A percentile compares a stretch with the other conserved stretches of the same genome.
These are phyloP conservation scores for Fusarium longipes DNA, from an alignment of 2,329 filamentous ascomycete species.

Conservation along the genomic window DNA sequence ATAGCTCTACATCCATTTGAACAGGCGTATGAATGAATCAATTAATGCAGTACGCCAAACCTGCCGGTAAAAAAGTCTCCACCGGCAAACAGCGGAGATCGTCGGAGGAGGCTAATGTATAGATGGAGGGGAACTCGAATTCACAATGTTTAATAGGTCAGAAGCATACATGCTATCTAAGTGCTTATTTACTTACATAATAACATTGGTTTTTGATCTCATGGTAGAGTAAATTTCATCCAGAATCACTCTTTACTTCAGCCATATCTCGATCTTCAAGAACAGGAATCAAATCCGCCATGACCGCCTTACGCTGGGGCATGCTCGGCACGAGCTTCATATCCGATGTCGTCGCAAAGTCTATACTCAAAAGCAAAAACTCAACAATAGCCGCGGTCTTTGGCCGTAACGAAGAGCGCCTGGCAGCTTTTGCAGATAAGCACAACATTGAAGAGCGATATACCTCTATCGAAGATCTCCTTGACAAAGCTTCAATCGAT, in stretches of 20 bases:
- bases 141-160: not conserved
- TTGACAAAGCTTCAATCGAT: conserved; percentile 10
- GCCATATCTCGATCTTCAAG: accelerated
- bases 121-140: not conserved
- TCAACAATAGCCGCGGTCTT: conserved; percentile 14
- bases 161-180: not conserved
- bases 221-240: no score
- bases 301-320: conserved; percentile 9
- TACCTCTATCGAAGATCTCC: not conserved
- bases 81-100: not conserved
- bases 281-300: not conserved
- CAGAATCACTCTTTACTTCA: not conserved
- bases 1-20: no score
- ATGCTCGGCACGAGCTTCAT: conserved; percentile 28
- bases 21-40: not conserved
- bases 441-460: conserved; percentile 11
- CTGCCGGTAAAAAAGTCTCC: not conserved
- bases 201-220: not conserved
- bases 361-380: conserved; percentile 10
- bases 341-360: conserved; percentile 18
- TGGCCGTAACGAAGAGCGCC: conserved; percentile 7
- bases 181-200: not conserved
- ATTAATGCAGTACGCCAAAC: no score
- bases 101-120: not conserved
- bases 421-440: conserved; percentile 2